Conservation (phyloP, 305 asterid genomes). For the Solanum hybrid region DNA sequence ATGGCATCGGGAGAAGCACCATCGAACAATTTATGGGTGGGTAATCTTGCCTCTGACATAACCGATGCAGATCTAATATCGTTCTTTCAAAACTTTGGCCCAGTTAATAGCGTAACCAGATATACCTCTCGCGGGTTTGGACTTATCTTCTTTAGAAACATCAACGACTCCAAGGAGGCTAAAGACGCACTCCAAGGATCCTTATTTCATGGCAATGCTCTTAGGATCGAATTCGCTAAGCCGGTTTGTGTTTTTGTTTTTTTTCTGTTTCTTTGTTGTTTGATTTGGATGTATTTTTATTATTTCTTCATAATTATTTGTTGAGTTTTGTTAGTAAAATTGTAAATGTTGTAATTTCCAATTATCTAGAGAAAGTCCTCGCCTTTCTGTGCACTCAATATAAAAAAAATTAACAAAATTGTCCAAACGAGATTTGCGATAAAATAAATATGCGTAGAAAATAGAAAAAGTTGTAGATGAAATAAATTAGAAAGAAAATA, state of each 20-base stretch:
- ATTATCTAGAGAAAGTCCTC: not conserved
- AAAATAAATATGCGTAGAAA: not conserved
- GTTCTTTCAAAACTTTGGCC: not conserved
- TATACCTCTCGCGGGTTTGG: not conserved
- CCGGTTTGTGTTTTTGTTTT: not conserved
- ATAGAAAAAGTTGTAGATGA: not conserved
- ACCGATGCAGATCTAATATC: not conserved
- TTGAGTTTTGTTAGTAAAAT: not conserved
- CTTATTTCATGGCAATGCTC: not conserved
- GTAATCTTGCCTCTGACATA: not conserved
- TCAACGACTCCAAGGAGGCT: not conserved
- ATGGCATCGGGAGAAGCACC: not conserved
- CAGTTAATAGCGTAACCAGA: not conserved
- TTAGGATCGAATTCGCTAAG: not conserved
- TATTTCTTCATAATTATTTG: not conserved
- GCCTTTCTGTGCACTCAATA: not conserved
- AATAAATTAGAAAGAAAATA: too few species aligned
- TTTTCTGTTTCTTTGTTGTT: not conserved
- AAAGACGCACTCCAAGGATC: not conserved
- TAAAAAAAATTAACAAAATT: too few species aligned
- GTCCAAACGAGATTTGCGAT: not conserved
- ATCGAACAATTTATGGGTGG: not conserved
- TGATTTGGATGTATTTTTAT: not conserved
- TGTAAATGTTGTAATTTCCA: not conserved
- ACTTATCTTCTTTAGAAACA: not conserved